Evolutionary conservation across 2,329 filamentous ascomycete genomes (phyloP).

Genomic region (Xylaria sp.): DNA sequence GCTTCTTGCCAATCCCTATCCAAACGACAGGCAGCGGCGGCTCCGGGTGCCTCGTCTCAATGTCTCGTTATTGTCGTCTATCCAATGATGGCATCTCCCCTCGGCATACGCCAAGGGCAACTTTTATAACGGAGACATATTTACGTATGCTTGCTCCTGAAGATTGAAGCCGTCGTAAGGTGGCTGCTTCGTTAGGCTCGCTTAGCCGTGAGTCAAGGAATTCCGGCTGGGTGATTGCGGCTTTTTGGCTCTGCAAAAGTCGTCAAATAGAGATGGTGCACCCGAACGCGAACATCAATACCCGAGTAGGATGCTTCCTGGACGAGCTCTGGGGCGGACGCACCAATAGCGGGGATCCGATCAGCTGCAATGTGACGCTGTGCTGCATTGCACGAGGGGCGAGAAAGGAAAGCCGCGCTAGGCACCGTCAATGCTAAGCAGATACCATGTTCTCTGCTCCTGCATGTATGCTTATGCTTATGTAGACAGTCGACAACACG

Average conservation of each 20-base stretch:
- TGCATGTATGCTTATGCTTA: too few species aligned
- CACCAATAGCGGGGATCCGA: slow-evolving; percentile 26
- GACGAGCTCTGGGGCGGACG: slow-evolving; percentile 6
- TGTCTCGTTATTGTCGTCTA: neutral
- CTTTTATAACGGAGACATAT: neutral
- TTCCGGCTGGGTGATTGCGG: neutral
- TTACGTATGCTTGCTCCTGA: neutral
- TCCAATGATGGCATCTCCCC: neutral
- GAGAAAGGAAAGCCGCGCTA: slow-evolving; percentile 29
- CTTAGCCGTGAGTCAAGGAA: slow-evolving; percentile 13
- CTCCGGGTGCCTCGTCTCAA: neutral
- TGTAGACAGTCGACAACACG: neutral
- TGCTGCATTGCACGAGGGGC: slow-evolving; percentile 14
- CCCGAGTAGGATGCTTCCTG: slow-evolving; percentile 1
- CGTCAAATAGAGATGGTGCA: neutral
- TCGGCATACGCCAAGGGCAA: neutral
- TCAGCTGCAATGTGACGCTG: slow-evolving; percentile 26
- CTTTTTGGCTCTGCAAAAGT: neutral
- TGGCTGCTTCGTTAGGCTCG: neutral
- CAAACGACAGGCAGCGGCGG: neutral
- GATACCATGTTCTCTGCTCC: too few species aligned
- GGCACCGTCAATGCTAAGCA: slow-evolving; percentile 18
- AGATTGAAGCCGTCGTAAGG: neutral
- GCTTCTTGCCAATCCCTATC: neutral
- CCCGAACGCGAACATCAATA: slow-evolving; percentile 5